Evolutionary conservation across 306 rosid species (phyloP).

Genomic region (Amphicarpaea edgeworthii): DNA sequence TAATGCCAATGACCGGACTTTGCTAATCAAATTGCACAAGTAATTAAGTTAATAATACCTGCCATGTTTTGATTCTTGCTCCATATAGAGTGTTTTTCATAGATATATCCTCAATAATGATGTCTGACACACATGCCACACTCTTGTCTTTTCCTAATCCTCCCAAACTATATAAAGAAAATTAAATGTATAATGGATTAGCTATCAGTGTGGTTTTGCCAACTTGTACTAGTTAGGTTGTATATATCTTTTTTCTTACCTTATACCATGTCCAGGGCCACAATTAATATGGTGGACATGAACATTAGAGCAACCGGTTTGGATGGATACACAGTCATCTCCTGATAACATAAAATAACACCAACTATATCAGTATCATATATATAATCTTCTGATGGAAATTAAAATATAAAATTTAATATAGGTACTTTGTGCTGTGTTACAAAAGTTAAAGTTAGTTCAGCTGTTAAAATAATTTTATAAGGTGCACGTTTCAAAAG

Average conservation of each 20-base stretch:
- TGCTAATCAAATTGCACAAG: neutral
- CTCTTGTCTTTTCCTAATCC: conserved; percentile 82
- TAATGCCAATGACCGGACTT: conserved; percentile 8
- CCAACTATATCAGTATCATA: conserved; percentile 28
- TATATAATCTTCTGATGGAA: conserved; percentile 26
- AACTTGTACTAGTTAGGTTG: conserved; percentile 21
- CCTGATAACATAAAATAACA: conserved; percentile 57
- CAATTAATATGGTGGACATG: conserved; percentile 86
- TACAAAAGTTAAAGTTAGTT: conserved; percentile 49
- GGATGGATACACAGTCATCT: conserved; percentile 99
- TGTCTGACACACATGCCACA: conserved; percentile 85
- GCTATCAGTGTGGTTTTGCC: conserved; percentile 6
- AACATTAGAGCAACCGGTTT: conserved; percentile 89
- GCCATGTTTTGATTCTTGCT: conserved; percentile 97
- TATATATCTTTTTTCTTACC: conserved; percentile 52
- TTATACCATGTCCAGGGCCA: conserved; percentile 99
- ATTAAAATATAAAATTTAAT: conserved; percentile 30
- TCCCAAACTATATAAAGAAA: conserved; percentile 66
- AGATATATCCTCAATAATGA: conserved; percentile 69
- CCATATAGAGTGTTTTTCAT: conserved; percentile 81
- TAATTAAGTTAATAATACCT: conserved; percentile 57
- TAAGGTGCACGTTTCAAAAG: conserved; percentile 59
- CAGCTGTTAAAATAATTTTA: conserved; percentile 33
- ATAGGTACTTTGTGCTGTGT: conserved; percentile 26
- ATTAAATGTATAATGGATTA: neutral